Evolutionary conservation across 1,284 basidiomycete genomes (phyloP).

Genomic region (Apiotrichum sp.): DNA sequence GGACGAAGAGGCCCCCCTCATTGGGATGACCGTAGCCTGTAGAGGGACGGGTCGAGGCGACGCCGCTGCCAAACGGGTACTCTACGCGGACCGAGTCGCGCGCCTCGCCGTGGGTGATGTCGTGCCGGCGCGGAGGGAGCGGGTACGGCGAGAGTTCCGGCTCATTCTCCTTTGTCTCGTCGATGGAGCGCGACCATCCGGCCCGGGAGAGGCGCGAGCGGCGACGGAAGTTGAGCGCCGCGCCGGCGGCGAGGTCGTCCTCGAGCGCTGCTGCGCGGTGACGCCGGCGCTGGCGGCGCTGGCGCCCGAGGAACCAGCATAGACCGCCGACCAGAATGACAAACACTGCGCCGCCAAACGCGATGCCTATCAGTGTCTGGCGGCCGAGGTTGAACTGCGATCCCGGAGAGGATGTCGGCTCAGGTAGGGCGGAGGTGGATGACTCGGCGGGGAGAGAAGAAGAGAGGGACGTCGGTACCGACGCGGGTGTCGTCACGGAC

Average conservation of each 20-base stretch:
- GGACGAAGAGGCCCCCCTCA: neutral
- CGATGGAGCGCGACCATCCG: neutral
- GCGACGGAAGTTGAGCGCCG: no score
- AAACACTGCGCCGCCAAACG: conserved; percentile 5
- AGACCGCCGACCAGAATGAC: neutral
- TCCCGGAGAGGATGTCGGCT: no score
- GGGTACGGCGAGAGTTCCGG: neutral
- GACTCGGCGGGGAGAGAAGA: no score
- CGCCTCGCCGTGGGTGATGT: conserved; percentile 7
- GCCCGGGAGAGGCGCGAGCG: neutral
- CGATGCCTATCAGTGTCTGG: conserved; percentile 2
- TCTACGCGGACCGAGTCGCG: conserved; percentile 7
- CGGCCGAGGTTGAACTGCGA: no score
- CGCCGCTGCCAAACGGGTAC: neutral
- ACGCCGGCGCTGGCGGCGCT: neutral
- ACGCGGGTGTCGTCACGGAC: neutral
- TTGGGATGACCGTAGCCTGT: no score
- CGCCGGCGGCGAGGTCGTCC: conserved; percentile 2
- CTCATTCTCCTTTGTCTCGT: neutral
- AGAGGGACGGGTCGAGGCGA: neutral
- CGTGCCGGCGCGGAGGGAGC: neutral
- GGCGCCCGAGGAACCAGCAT: neutral
- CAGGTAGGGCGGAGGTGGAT: no score
- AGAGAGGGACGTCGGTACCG: no score
- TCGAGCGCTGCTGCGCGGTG: neutral